A percentile compares a stretch with the other conserved stretches of the same genome.
Conservation (phyloP, 2,329 filamentous ascomycete genomes). For the Coleophoma cylindrospora region DNA sequence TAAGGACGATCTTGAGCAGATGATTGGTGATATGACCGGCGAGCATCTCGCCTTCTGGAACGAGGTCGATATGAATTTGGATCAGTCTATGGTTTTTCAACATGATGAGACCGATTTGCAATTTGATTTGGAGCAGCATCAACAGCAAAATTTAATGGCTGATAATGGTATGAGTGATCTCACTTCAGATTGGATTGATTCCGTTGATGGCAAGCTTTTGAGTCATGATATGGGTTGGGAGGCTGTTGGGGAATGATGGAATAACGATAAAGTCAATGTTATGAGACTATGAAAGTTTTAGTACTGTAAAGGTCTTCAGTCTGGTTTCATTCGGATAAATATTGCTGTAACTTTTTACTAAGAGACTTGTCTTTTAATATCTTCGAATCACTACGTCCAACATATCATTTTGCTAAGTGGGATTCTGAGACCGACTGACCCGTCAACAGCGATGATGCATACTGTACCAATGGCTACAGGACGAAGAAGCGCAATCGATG, state of each 20-base stretch:
- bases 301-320: too few relatives aligned
- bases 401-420: too few relatives aligned
- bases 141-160: neutral
- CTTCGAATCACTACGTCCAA: too few relatives aligned
- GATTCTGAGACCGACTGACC: too few relatives aligned
- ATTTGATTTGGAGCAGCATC: neutral
- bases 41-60: slow-evolving; percentile 7
- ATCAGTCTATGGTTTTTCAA: neutral
- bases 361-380: too few relatives aligned
- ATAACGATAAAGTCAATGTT: too few relatives aligned
- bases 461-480: too few relatives aligned
- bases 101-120: neutral
- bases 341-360: too few relatives aligned
- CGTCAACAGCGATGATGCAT: too few relatives aligned
- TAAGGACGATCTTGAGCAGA: slow-evolving; percentile 7
- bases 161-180: neutral
- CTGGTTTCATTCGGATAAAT: too few relatives aligned
- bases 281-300: too few relatives aligned
- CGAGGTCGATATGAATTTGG: neutral
- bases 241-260: neutral
- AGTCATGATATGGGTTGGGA: neutral
- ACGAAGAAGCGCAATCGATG: too few relatives aligned
- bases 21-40: slow-evolving; percentile 11
- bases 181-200: neutral
- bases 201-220: neutral